Conservation (phyloP, 2,329 filamentous ascomycete genomes). For the Phoma sp. region DNA sequence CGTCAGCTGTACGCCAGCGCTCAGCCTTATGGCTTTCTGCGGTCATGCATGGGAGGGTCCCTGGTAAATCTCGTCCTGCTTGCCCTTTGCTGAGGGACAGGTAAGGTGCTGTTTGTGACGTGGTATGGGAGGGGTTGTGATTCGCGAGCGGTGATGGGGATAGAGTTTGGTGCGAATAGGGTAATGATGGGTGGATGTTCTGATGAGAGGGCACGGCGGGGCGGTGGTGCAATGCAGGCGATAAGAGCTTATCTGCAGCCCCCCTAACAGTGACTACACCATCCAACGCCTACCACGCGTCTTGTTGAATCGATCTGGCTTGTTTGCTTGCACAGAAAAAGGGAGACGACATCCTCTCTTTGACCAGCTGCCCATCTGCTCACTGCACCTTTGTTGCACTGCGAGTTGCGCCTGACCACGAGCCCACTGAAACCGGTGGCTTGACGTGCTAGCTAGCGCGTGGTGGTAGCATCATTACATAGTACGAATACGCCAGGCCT, state of each 20-base stretch:
- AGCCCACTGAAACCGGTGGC: slow-evolving; percentile 23
- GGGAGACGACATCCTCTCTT: slow-evolving; percentile 2
- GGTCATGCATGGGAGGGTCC: background rate
- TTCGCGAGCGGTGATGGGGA: no score
- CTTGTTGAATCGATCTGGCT: background rate
- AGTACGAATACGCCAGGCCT: slow-evolving; percentile 2
- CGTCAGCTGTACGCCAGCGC: slow-evolving; percentile 2
- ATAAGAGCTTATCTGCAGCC: slow-evolving; percentile 11
- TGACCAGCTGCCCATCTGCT: background rate
- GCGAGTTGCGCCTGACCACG: slow-evolving; percentile 25
- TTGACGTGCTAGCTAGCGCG: slow-evolving; percentile 28
- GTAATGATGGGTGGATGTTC: slow-evolving; percentile 22
- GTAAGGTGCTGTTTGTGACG: background rate
- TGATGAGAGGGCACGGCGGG: slow-evolving; percentile 14
- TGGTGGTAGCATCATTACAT: slow-evolving; percentile 29
- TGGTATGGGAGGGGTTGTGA: background rate
- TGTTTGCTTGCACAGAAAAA: background rate
- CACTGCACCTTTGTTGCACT: slow-evolving; percentile 16
- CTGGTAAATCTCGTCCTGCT: background rate
- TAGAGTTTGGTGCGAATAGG: background rate
- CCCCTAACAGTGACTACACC: slow-evolving; percentile 3
- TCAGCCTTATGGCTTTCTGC: slow-evolving; percentile 1
- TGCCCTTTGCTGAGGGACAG: background rate
- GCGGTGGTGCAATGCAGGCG: slow-evolving; percentile 10
- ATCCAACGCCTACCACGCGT: background rate